Evolutionary conservation across 2,329 filamentous ascomycete genomes (phyloP).

Genomic region (Colletotrichum cereale): DNA sequence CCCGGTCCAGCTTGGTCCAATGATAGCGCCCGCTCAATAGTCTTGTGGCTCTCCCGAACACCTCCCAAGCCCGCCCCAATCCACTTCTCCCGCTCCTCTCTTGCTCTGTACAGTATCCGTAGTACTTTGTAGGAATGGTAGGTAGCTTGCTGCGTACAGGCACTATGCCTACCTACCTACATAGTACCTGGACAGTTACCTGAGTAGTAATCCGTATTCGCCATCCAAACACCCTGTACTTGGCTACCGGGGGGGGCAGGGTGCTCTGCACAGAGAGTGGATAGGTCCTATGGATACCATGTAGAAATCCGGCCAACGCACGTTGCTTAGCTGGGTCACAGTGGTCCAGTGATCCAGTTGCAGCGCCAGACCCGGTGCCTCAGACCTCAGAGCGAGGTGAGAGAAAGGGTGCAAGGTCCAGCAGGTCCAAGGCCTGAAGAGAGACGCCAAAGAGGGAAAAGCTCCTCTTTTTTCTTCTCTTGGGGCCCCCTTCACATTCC

Average conservation of each 20-base stretch:
- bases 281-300: conserved; percentile 3
- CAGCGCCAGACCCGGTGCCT: conserved; percentile 14
- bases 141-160: too few relatives aligned
- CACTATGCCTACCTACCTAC: too few relatives aligned
- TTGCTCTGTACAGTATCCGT: background rate
- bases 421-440: conserved; percentile 13
- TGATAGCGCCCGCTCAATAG: background rate
- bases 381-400: background rate
- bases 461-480: conserved; percentile 14
- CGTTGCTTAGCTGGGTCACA: conserved; percentile 32
- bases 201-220: background rate
- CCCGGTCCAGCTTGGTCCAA: background rate
- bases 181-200: background rate
- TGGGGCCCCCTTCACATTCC: conserved; percentile 28
- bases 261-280: conserved; percentile 7
- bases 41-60: background rate
- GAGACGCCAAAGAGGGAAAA: conserved; percentile 25
- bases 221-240: background rate
- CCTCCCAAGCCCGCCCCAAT: background rate
- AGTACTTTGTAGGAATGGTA: background rate
- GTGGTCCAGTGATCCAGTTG: conserved; percentile 26
- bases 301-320: conserved; percentile 32
- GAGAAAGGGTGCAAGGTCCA: conserved; percentile 12
- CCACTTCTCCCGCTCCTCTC: background rate
- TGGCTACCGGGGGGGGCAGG: background rate